Conservation (phyloP, 768 basidiomycete species). For the Lentinula raphanica region DNA sequence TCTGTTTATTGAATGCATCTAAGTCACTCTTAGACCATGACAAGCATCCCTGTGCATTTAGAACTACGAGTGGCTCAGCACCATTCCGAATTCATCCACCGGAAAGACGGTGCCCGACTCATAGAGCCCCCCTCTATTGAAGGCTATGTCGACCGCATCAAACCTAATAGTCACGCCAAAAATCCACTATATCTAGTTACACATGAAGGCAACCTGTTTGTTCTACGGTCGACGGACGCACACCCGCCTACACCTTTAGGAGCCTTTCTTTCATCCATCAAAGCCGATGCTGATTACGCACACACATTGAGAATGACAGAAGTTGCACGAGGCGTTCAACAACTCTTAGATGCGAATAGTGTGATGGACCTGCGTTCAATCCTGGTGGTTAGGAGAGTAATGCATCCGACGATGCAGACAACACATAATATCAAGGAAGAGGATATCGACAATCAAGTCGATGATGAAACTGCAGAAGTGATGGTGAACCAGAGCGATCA, state of each 20-base stretch:
- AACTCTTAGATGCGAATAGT: slow-evolving; percentile 61
- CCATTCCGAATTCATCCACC: slow-evolving; percentile 40
- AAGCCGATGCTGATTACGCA: slow-evolving; percentile 25
- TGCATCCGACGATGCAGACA: slow-evolving; percentile 36
- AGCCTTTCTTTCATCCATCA: slow-evolving; percentile 23
- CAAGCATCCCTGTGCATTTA: slow-evolving; percentile 29
- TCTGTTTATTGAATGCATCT: background rate
- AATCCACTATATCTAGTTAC: slow-evolving; percentile 65
- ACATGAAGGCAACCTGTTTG: slow-evolving; percentile 72
- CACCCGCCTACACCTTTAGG: slow-evolving; percentile 72
- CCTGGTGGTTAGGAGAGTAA: slow-evolving; percentile 57
- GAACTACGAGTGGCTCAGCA: slow-evolving; percentile 79
- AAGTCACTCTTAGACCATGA: background rate
- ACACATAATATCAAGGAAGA: slow-evolving; percentile 24
- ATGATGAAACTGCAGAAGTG: slow-evolving; percentile 23
- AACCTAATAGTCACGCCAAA: slow-evolving; percentile 49
- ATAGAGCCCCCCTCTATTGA: slow-evolving; percentile 80
- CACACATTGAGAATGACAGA: slow-evolving; percentile 45
- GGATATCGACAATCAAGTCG: slow-evolving; percentile 30
- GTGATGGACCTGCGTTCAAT: slow-evolving; percentile 73
- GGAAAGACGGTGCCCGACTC: slow-evolving; percentile 44
- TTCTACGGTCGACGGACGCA: slow-evolving; percentile 43
- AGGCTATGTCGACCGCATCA: slow-evolving; percentile 77
- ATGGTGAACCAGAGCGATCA: slow-evolving; percentile 42
- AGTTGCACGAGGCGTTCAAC: slow-evolving; percentile 54